Conservation (phyloP, 2,329 filamentous ascomycete genomes). For the Immersiporthe knoxdaviesiana region DNA sequence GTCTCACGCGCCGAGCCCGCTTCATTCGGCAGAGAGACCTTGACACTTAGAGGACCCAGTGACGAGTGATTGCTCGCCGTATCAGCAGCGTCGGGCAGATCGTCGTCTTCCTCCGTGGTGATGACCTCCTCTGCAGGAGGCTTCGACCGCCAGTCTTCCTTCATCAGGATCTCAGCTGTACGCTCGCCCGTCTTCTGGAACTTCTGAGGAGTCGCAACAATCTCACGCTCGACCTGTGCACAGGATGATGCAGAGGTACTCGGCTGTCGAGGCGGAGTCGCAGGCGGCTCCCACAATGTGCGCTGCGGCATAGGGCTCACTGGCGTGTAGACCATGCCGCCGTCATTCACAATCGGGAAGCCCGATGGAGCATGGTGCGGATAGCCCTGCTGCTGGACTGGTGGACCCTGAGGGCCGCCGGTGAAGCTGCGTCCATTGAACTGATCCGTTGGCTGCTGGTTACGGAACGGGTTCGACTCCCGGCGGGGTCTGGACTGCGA, state of each 20-base stretch:
- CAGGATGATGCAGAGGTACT: constrained; percentile 3
- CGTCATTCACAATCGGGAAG: background rate
- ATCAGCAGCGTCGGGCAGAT: constrained; percentile 11
- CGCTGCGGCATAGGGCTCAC: background rate
- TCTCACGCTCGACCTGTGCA: background rate
- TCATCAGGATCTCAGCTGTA: background rate
- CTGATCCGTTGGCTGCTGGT: constrained; percentile 7
- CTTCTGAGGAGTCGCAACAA: background rate
- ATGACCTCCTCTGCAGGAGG: constrained; percentile 23
- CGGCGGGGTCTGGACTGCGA: constrained; percentile 7
- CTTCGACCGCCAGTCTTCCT: constrained; percentile 26
- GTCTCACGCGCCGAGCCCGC: constrained; percentile 15
- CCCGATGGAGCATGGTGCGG: background rate
- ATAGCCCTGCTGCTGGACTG: background rate
- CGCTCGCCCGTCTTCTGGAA: background rate
- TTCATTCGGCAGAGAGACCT: constrained; percentile 20
- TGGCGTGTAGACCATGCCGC: background rate
- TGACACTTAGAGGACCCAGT: constrained; percentile 15
- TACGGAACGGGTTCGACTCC: constrained; percentile 20
- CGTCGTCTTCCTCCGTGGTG: constrained; percentile 12
- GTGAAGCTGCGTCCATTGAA: background rate
- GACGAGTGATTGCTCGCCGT: constrained; percentile 18
- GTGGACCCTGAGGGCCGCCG: background rate
- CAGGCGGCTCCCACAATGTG: constrained; percentile 13
- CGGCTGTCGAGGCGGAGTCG: constrained; percentile 11